Conservation (phyloP, 352 stramenopile genomes). For the Pythium brachiatum region DNA sequence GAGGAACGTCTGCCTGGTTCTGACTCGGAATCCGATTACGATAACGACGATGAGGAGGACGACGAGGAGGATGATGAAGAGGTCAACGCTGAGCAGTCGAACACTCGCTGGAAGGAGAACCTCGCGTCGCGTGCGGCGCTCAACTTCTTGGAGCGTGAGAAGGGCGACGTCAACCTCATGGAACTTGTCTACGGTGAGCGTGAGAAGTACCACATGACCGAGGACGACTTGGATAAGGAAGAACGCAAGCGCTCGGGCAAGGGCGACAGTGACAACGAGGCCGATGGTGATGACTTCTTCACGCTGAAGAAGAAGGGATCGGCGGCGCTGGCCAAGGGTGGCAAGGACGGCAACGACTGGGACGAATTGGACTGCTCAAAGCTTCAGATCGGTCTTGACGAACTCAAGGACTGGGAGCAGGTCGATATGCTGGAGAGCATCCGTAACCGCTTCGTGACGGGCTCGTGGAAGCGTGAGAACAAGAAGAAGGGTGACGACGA, state of each 20-base stretch:
- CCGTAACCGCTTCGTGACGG: slow-evolving; percentile 95
- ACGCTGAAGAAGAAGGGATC: slow-evolving; percentile 56
- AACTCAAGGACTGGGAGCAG: slow-evolving; percentile 77
- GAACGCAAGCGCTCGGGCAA: slow-evolving; percentile 36
- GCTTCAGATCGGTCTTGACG: slow-evolving; percentile 64
- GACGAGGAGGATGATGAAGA: slow-evolving; percentile 39
- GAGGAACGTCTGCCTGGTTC: slow-evolving; percentile 29
- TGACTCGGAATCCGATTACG: slow-evolving; percentile 43
- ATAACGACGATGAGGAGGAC: slow-evolving; percentile 49
- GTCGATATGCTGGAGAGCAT: slow-evolving; percentile 74
- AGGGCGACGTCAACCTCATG: slow-evolving; percentile 86
- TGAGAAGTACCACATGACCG: slow-evolving; percentile 79
- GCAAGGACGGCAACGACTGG: slow-evolving; percentile 56
- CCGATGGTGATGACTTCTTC: slow-evolving; percentile 78
- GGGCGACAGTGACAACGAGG: slow-evolving; percentile 35
- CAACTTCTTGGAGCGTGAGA: slow-evolving; percentile 84
- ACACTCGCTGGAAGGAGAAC: slow-evolving; percentile 86
- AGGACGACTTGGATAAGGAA: slow-evolving; percentile 62
- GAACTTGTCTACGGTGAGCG: slow-evolving; percentile 89
- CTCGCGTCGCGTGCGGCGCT: slow-evolving; percentile 79
- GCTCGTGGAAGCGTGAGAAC: slow-evolving; percentile 89
- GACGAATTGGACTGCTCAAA: slow-evolving; percentile 81
- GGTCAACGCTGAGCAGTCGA: slow-evolving; percentile 51
- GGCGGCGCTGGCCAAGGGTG: slow-evolving; percentile 23
- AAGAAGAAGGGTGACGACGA: slow-evolving; percentile 44